phyloP scores from a whole-genome alignment of 306 rosid species.

The Ammopiptanthus mongolicus region DNA sequence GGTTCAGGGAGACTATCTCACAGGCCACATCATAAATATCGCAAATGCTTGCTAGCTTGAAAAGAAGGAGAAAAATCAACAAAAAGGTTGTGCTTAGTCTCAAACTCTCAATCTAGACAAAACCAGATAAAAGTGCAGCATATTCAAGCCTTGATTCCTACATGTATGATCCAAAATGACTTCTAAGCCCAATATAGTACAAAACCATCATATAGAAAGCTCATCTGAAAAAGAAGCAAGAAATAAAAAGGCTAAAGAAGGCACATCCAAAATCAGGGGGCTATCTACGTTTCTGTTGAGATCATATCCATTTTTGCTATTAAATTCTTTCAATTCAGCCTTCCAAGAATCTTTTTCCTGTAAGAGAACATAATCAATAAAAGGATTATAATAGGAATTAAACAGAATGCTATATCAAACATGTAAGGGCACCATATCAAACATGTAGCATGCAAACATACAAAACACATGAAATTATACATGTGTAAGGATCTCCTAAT shows the following conservation, averaged over 20 bases:
- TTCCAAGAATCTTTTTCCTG: slow-evolving; percentile 98
- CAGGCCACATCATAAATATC: background rate
- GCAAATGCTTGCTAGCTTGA: background rate
- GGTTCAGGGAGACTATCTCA: background rate
- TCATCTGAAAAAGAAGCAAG: background rate
- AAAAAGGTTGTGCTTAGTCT: background rate
- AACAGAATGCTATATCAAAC: background rate
- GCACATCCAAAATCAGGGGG: slow-evolving; percentile 95
- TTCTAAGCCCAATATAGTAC: background rate
- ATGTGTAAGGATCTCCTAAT: too few relatives aligned
- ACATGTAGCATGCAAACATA: too few relatives aligned
- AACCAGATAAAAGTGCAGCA: background rate
- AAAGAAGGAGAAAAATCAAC: background rate
- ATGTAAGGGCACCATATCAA: too few relatives aligned
- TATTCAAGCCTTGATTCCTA: background rate
- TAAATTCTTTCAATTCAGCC: slow-evolving; percentile 85
- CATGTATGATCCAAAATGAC: background rate
- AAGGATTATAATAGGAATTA: background rate
- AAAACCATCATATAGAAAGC: background rate
- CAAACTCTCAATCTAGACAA: background rate
- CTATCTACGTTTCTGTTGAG: slow-evolving; percentile 91
- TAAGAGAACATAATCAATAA: slow-evolving; percentile 8
- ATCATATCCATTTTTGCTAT: slow-evolving; percentile 91
- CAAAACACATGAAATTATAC: too few relatives aligned
- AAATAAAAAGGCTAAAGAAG: background rate